These are phyloP conservation scores for Hypholoma sublateritium DNA, from an alignment of 768 basidiomycete genomes.

Conservation along the genomic window DNA sequence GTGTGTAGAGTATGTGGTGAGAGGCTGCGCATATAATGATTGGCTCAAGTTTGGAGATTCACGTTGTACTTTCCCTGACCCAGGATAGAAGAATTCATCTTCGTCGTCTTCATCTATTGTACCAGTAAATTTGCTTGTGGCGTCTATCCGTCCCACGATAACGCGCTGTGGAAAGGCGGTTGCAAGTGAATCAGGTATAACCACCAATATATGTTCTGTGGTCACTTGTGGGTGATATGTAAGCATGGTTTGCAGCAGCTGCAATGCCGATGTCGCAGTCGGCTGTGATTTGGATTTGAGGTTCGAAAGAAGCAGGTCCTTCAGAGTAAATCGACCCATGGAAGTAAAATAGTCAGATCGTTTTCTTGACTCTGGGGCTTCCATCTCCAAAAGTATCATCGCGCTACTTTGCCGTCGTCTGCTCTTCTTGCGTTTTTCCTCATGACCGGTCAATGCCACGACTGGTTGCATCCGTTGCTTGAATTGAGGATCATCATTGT, in stretches of 20 bases:
- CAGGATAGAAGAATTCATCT: slow-evolving; percentile 44
- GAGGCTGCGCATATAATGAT: slow-evolving; percentile 58
- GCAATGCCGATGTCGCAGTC: slow-evolving; percentile 75
- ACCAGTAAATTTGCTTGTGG: slow-evolving; percentile 13
- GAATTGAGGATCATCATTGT: slow-evolving; percentile 62
- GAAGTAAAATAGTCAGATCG: slow-evolving; percentile 84
- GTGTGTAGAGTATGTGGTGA: slow-evolving; percentile 76
- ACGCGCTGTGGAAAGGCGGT: slow-evolving; percentile 72
- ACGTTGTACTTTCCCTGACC: slow-evolving; percentile 27
- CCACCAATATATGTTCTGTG: slow-evolving; percentile 66
- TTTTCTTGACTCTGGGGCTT: slow-evolving; percentile 69
- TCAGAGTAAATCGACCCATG: slow-evolving; percentile 86
- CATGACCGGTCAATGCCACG: slow-evolving; percentile 40
- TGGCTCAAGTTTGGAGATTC: slow-evolving; percentile 14
- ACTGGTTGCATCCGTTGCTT: slow-evolving; percentile 44
- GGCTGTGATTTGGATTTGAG: slow-evolving; percentile 64
- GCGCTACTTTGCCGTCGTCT: slow-evolving; percentile 80
- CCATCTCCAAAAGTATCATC: slow-evolving; percentile 86
- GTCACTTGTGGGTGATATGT: slow-evolving; percentile 64
- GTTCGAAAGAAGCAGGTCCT: slow-evolving; percentile 83
- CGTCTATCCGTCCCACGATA: slow-evolving; percentile 24
- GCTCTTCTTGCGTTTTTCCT: slow-evolving; percentile 42
- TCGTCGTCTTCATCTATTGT: slow-evolving; percentile 50
- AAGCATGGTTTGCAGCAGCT: slow-evolving; percentile 77
- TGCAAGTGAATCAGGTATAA: slow-evolving; percentile 67